Base-by-base conservation (phyloP, 257 asterid genomes). In the Solanum phureja region DNA sequence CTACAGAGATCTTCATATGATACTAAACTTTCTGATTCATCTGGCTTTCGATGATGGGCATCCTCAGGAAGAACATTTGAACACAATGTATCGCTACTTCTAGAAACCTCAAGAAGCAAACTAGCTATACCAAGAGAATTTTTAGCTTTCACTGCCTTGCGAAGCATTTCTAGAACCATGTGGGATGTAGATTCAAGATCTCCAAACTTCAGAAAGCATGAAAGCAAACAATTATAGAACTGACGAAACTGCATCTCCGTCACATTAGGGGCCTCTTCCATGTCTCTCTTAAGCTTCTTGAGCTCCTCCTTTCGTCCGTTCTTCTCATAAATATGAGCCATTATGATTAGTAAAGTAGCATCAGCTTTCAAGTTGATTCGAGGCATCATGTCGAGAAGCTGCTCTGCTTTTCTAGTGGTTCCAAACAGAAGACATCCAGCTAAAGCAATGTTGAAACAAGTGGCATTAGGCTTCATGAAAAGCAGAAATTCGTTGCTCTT, bases 361-460 rank as follows among this genome's bases (percentile, higher is more conserved):
- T 97, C 98, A 24, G 94, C 87, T 92, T 94, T 97, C 91, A 95
- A 87, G 87, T 91, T 91, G 74, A 97, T 90, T 83, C 98, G 93
- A 88, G 99, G 98, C 88, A 97, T 93, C 98, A 97, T 95, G 74
- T 95, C 99, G 74, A 95, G 96, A 52, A 97, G 98, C 88, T 94
- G 98, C 94, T 97, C 99, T 34, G 98, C 99, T 91, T 95, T 97
- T 92, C 92, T 93, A 56, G 98, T 93, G 31, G 95, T 93, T 87
- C 94, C 95, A 90, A 90, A 95, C 82, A 95, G 91, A 88, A 96
- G 92, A 91, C 98, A 95, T 69, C 98, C 99, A 52, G 91, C 96
- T 89, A 97, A 91, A 88, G 97, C 96, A 83, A 93, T 84, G 92
- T 90, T 97, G 77, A 94, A 93, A 83, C 96, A 42, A 49, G 90